phyloP scores from a whole-genome alignment of 345 rosid genomes.

The Kandelia obovata region DNA sequence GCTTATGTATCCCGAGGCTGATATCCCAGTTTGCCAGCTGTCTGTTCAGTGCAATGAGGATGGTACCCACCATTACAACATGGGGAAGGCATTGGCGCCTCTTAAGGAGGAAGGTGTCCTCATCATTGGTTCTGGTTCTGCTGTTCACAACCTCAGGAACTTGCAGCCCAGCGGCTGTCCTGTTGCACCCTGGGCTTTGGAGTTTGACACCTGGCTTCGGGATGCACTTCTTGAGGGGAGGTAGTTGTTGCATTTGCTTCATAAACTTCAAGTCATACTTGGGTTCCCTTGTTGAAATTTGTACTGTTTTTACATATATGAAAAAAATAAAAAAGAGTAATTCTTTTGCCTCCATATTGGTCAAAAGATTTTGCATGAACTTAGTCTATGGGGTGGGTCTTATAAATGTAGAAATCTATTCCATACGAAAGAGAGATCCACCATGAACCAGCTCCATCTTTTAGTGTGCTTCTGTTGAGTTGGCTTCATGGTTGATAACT shows the following conservation, averaged over 20 bases:
- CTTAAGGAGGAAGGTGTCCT: conserved; percentile 85
- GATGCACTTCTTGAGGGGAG: conserved; percentile 80
- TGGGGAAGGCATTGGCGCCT: conserved; percentile 86
- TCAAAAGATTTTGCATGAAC: too few species aligned
- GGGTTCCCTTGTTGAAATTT: neutral
- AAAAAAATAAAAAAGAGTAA: too few species aligned
- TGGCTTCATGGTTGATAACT: too few species aligned
- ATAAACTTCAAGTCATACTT: neutral
- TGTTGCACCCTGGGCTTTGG: conserved; percentile 60
- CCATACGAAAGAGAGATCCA: too few species aligned
- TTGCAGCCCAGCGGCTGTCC: conserved; percentile 19
- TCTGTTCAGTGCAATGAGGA: conserved; percentile 59
- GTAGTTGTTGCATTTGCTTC: conserved; percentile 23
- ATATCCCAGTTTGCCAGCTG: conserved; percentile 81
- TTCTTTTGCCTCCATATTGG: too few species aligned
- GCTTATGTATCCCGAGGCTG: conserved; percentile 92
- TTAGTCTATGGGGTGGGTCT: too few species aligned
- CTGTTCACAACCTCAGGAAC: conserved; percentile 68
- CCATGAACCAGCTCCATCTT: too few species aligned
- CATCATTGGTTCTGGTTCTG: conserved; percentile 77
- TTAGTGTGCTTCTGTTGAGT: too few species aligned
- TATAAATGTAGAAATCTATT: too few species aligned
- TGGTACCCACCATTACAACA: conserved; percentile 66
- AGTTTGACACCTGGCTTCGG: conserved; percentile 83
- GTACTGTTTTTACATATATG: neutral